Conservation (phyloP, 139 green algal genomes). For the Coelastrella sp. region DNA sequence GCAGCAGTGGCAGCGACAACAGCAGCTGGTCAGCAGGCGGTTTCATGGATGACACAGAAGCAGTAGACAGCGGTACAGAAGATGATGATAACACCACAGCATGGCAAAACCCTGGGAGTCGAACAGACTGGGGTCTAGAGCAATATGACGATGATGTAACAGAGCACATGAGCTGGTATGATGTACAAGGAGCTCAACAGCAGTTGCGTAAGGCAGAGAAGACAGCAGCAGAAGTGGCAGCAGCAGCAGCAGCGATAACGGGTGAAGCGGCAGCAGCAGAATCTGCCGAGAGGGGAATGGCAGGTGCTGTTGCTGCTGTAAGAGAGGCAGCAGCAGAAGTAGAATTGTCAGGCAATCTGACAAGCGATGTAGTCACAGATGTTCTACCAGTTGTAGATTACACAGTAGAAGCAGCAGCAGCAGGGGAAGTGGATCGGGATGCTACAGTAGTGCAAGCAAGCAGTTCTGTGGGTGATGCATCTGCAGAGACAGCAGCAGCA, state of each 20-base stretch:
- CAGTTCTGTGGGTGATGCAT: too few species aligned
- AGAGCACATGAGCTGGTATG: background rate
- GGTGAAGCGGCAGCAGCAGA: background rate
- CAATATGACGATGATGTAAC: constrained; percentile 10
- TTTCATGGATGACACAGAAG: background rate
- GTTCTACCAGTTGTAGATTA: too few species aligned
- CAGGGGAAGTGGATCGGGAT: background rate
- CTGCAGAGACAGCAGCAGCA: background rate
- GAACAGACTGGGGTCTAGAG: background rate
- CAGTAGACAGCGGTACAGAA: constrained; percentile 24
- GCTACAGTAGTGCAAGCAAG: background rate
- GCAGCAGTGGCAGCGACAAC: background rate
- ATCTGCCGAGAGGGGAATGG: background rate
- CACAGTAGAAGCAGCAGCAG: background rate
- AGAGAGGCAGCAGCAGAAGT: background rate
- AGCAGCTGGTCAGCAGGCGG: constrained; percentile 21
- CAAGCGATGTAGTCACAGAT: too few species aligned
- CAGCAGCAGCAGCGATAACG: background rate
- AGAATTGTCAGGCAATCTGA: too few species aligned
- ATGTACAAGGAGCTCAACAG: background rate
- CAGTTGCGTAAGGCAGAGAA: background rate
- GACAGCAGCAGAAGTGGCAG: constrained; percentile 8
- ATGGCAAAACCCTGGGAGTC: background rate
- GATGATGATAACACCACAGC: background rate
- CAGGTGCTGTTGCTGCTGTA: background rate